Percentiles rank a stretch among this genome's conserved stretches.
phyloP scores from a whole-genome alignment of 208 protist species.

The Crithidia brevicula region DNA sequence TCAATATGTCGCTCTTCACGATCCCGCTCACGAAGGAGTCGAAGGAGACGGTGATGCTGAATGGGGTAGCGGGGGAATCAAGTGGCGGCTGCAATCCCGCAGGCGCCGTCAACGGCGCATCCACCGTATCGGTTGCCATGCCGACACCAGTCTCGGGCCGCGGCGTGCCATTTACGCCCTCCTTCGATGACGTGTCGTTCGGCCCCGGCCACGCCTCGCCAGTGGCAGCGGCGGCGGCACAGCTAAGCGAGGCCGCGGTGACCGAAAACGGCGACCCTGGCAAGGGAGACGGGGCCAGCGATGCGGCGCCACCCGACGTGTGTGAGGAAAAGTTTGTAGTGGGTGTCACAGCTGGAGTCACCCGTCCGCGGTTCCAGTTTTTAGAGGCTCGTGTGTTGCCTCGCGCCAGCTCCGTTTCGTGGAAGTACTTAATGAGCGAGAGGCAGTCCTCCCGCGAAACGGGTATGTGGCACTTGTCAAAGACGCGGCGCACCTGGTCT shows the following conservation, averaged over 20 bases:
- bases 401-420: slow-evolving; percentile 41
- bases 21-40: slow-evolving; percentile 85
- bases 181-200: background rate
- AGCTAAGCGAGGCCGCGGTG: background rate
- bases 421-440: slow-evolving; percentile 82
- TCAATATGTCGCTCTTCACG: slow-evolving; percentile 78
- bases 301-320: slow-evolving; percentile 8
- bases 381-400: slow-evolving; percentile 1
- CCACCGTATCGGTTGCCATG: no score
- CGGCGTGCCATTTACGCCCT: background rate
- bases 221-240: background rate
- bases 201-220: background rate
- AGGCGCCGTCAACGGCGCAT: background rate
- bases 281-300: background rate
- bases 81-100: background rate
- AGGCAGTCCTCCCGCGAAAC: slow-evolving; percentile 67
- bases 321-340: background rate
- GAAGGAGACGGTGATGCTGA: slow-evolving; percentile 68
- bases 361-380: slow-evolving; percentile 13
- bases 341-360: slow-evolving; percentile 10
- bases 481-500: slow-evolving; percentile 62
- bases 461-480: slow-evolving; percentile 65
- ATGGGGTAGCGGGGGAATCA: slow-evolving; percentile 18
- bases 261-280: background rate
- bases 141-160: no score